Base-by-base conservation (phyloP, 2,329 filamentous ascomycete genomes). In the Zalaria sp. region DNA sequence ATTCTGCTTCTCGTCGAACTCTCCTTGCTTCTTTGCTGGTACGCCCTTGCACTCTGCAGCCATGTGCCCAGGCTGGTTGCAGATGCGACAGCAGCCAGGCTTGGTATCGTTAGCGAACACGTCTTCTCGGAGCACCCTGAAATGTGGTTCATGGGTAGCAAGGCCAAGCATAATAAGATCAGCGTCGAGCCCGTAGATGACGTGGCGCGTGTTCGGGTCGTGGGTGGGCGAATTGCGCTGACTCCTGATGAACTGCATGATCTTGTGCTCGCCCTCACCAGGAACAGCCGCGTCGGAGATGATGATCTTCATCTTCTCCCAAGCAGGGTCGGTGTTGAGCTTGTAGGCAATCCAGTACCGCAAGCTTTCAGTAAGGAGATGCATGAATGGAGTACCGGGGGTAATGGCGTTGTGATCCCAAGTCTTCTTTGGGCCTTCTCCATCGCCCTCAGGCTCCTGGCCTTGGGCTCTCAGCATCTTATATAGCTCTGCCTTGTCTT, bases 311-410 rank as follows among this genome's bases (percentile, higher is more conserved):
- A 95, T 71, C 63, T 87, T 87, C 47, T 83, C 84, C 93, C 93
- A 98, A 39, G 81, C 85, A 28, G 89, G 87, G 60, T 98, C 91
- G 26, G 86, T 95, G 62, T 93, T 96, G 50, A 96, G 75, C 66
- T 98, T 98, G 68, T 95, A 96, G 41, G 89, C 80, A 59, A 86
- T 86, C 91, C 91, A 98, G 61, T 95, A 98, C 54, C 89, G 81
- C 53, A 98, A 68, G 60, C 87, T 91, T 42, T 78, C 70, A 37
- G 91, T 88, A 45, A 98, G 75, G 46, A 94, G 86, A 58, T 94
- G 85, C 93, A 98, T 98, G 65, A 98, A 98, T 0, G 93, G 93
- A 1, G 91, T 98, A 53, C 91, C 91, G 10, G 91, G 89, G 1
- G 89, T 96, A 57, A 96, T 96, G 45, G 78, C 76, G 56, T 82